Base-by-base conservation (phyloP, 257 asterid species). In the Solanum pennellii region DNA sequence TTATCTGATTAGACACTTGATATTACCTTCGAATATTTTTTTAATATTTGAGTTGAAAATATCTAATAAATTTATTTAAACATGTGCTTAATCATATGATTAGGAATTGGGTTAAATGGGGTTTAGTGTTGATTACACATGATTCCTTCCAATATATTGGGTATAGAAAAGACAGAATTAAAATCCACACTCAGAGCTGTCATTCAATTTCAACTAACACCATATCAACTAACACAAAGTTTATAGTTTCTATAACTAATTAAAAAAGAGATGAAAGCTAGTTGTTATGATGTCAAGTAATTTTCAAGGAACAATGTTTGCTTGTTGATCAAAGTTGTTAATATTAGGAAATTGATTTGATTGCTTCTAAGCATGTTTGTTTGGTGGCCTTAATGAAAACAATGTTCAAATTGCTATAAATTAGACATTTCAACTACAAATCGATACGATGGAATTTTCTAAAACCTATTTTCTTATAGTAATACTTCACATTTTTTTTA, bases 301-400 rank as follows among this genome's bases (percentile, higher is more conserved):
- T 49, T 80, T 18, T 80, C 20, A 82, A 12, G 85, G 69, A 82
- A 82, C 1, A 20, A 82, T 1, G 31, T 49, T 82, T 29, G 69
- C 69, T 82, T 82, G 31, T 82, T 82, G 69, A 21, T 52, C 69
- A 82, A 82, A 82, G 85, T 82, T 49, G 68, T 82, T 82, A 82
- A 49, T 31, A 82, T 10, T 49, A 47, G 45, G 9, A 82, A 49
- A 31, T 49, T 82, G 69, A 49, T 29, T 82, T 82, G 69, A 82
- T 82, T 82, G 69, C 69, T 49, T 82, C 85, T 85, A 68, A 71
- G 87, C 79, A 60, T 42, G 39, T 44, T 20, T 16, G 87, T 85
- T 85, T 85, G 87, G 87, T 85, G 65, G 82, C 7, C 82, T 66
- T 68, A 21, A 65, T 42, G 87, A 85, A 68, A 85, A 85, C 82